Evolutionary conservation across 805 yeast species (phyloP).

Genomic region (Metschnikowia gelsemii): DNA sequence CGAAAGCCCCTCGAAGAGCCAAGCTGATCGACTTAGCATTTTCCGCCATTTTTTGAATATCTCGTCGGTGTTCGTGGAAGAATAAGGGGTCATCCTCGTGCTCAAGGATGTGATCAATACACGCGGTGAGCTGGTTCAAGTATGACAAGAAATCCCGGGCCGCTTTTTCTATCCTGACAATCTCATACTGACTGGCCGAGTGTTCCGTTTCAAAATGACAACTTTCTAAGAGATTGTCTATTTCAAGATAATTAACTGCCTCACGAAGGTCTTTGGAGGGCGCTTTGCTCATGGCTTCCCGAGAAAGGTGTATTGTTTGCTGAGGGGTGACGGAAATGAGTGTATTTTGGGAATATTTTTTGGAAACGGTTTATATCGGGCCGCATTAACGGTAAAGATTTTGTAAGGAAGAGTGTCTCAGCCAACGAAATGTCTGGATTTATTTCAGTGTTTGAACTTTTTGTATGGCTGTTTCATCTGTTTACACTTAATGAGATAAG

Average conservation of each 20-base stretch:
- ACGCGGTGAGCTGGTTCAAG: slow-evolving; percentile 20
- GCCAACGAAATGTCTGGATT: neutral
- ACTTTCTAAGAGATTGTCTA: neutral
- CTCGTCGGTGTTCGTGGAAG: neutral
- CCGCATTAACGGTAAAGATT: no score
- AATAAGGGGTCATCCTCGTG: neutral
- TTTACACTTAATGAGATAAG: slow-evolving; percentile 2
- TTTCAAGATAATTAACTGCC: neutral
- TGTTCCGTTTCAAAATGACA: neutral
- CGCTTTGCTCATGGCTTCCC: slow-evolving; percentile 4
- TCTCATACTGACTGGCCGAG: neutral
- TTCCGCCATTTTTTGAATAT: neutral
- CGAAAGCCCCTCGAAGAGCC: slow-evolving; percentile 3
- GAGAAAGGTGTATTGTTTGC: neutral
- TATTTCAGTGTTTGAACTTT: neutral
- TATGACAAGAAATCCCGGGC: slow-evolving; percentile 30
- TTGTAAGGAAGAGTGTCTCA: no score
- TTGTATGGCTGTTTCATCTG: slow-evolving; percentile 4
- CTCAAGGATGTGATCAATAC: neutral
- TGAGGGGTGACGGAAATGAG: no score
- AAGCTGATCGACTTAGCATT: neutral
- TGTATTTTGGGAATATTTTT: no score
- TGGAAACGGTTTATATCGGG: no score
- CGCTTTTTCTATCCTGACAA: slow-evolving; percentile 20
- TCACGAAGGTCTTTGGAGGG: neutral